A percentile compares a stretch with the other conserved stretches of the same genome.
Conservation (phyloP, 192 early-diverging fungal species). For the Linnemannia exigua region DNA sequence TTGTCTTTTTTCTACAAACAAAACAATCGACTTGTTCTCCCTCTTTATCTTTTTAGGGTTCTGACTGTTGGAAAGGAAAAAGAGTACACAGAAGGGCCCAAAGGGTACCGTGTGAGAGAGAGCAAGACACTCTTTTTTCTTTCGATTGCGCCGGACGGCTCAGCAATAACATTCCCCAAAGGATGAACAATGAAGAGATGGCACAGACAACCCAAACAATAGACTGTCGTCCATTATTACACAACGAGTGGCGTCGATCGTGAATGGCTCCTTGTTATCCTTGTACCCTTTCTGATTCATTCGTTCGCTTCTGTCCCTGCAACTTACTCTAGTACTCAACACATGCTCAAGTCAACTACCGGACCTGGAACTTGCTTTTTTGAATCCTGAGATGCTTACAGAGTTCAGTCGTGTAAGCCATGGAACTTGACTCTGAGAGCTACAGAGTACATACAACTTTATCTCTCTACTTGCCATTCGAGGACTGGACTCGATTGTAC, state of each 20-base stretch:
- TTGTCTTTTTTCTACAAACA: neutral
- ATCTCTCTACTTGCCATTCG: neutral
- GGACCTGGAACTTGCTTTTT: neutral
- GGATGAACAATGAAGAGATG: neutral
- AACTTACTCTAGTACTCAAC: neutral
- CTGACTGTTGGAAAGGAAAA: neutral
- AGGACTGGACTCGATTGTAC: neutral
- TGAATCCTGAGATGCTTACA: neutral
- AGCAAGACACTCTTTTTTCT: too few relatives aligned
- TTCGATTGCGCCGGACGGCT: neutral
- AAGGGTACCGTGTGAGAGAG: too few relatives aligned
- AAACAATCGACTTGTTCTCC: neutral
- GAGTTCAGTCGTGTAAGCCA: neutral
- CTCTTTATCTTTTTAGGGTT: neutral
- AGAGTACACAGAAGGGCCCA: neutral
- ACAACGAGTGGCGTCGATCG: neutral
- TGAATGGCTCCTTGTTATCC: neutral
- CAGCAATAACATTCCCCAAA: neutral
- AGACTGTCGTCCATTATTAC: neutral
- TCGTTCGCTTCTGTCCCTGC: neutral
- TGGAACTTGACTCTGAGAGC: neutral
- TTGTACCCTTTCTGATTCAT: neutral
- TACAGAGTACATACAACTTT: neutral
- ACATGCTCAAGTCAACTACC: neutral
- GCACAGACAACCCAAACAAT: slow-evolving; percentile 1